phyloP scores from a whole-genome alignment of 1,284 basidiomycete species.

The Rhodotorula sp. region DNA sequence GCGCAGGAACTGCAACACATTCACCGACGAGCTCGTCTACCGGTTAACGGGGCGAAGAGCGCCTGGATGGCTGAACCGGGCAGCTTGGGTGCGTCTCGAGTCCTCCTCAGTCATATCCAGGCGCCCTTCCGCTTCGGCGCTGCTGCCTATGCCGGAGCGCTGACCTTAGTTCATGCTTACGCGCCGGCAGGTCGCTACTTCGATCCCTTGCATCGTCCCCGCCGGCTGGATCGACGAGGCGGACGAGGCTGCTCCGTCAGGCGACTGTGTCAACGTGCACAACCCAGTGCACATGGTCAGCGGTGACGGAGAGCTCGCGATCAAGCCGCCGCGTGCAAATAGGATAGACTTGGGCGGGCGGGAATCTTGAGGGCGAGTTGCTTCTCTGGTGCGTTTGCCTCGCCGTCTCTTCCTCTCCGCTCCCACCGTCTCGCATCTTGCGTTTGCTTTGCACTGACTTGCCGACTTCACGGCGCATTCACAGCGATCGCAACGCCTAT shows the following conservation, averaged over 20 bases:
- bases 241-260: constrained; percentile 24
- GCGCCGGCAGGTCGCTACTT: constrained; percentile 30
- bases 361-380: not conserved
- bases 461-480: no score
- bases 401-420: not conserved
- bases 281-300: constrained; percentile 7
- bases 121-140: not conserved
- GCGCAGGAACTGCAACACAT: constrained; percentile 45
- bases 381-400: not conserved
- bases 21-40: constrained; percentile 43
- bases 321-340: constrained; percentile 25
- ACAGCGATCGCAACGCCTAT: no score
- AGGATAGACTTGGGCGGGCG: constrained; percentile 14
- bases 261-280: constrained; percentile 1
- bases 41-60: constrained; percentile 41
- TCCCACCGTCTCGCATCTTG: no score
- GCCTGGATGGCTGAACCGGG: constrained; percentile 43
- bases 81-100: constrained; percentile 25
- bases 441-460: no score
- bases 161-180: not conserved
- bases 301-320: constrained; percentile 1
- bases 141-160: no score
- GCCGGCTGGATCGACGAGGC: constrained; percentile 36
- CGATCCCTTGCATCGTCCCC: constrained; percentile 36
- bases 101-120: not conserved